These are phyloP conservation scores for Metarhizium guizhouense DNA, from an alignment of 2,329 filamentous ascomycete genomes.

Conservation along the genomic window DNA sequence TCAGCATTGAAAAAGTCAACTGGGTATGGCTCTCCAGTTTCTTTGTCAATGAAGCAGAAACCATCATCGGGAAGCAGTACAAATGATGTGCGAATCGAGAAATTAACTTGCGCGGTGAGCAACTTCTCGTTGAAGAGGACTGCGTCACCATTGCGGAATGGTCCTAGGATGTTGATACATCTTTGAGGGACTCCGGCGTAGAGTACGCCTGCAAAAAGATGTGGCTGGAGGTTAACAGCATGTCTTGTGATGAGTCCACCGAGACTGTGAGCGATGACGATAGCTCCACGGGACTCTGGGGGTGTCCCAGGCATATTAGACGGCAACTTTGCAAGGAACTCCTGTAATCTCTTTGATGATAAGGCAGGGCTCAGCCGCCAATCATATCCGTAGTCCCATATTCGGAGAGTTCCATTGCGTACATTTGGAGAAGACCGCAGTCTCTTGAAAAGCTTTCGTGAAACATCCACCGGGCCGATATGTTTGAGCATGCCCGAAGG, in stretches of 20 bases:
- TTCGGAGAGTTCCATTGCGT: conserved; percentile 58
- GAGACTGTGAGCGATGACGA: conserved; percentile 78
- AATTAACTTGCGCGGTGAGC: conserved; percentile 86
- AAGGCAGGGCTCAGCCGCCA: conserved; percentile 81
- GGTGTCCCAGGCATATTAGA: conserved; percentile 56
- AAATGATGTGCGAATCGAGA: conserved; percentile 80
- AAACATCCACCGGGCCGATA: conserved; percentile 87
- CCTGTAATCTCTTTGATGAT: conserved; percentile 60
- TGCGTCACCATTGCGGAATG: conserved; percentile 83
- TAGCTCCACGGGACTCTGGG: conserved; percentile 54
- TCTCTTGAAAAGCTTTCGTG: conserved; percentile 70
- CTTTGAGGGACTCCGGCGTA: conserved; percentile 79
- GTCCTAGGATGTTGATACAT: conserved; percentile 86
- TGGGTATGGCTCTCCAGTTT: conserved; percentile 69
- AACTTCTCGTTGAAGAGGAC: conserved; percentile 84
- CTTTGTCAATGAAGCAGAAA: conserved; percentile 76
- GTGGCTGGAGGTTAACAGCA: conserved; percentile 74
- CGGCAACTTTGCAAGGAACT: conserved; percentile 64
- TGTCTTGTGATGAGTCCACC: conserved; percentile 84
- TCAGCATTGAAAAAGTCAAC: conserved; percentile 77
- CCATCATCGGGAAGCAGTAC: conserved; percentile 79
- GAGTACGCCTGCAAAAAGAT: conserved; percentile 76
- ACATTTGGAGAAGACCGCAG: conserved; percentile 67
- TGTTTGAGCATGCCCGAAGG: conserved; percentile 84
- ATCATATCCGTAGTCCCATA: conserved; percentile 92